phyloP scores from a whole-genome alignment of 208 protist genomes.

The Trypanosomatidae sp. region DNA sequence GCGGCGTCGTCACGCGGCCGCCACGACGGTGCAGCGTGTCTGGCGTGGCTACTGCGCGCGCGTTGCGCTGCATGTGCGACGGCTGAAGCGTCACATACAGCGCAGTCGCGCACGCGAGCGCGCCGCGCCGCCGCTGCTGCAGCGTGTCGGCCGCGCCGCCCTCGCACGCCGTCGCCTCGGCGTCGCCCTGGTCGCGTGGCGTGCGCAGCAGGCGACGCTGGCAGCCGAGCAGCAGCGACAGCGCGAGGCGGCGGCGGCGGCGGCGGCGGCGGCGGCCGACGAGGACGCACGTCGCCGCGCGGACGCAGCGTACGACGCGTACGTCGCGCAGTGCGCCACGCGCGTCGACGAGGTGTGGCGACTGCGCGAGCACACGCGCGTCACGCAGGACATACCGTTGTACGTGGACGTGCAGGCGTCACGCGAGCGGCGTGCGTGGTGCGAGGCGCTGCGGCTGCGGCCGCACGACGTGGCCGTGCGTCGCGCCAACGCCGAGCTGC shows the following conservation, averaged over 20 bases:
- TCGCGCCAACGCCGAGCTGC: slow-evolving; percentile 23
- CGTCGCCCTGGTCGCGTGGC: neutral
- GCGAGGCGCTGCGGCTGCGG: slow-evolving; percentile 20
- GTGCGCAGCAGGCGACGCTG: neutral
- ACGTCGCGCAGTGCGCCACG: slow-evolving; percentile 9
- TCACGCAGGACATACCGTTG: slow-evolving; percentile 43
- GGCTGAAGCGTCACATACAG: slow-evolving; percentile 14
- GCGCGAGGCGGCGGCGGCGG: neutral
- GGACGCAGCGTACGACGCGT: too few species aligned
- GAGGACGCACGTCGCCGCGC: neutral
- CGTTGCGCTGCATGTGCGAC: slow-evolving; percentile 24
- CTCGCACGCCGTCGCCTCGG: neutral
- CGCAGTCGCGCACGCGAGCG: neutral
- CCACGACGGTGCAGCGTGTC: slow-evolving; percentile 29
- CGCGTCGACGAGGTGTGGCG: slow-evolving; percentile 10
- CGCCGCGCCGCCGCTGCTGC: neutral
- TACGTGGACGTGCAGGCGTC: slow-evolving; percentile 25
- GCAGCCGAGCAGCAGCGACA: neutral
- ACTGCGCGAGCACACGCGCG: slow-evolving; percentile 18
- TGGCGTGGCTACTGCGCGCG: slow-evolving; percentile 46
- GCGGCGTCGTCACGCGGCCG: slow-evolving; percentile 13
- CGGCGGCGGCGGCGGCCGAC: neutral
- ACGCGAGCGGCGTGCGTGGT: slow-evolving; percentile 25
- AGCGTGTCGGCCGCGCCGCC: neutral
- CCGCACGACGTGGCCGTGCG: slow-evolving; percentile 29